Base-by-base conservation (phyloP, 208 protist genomes). In the Acanthamoeba lenticulata region DNA sequence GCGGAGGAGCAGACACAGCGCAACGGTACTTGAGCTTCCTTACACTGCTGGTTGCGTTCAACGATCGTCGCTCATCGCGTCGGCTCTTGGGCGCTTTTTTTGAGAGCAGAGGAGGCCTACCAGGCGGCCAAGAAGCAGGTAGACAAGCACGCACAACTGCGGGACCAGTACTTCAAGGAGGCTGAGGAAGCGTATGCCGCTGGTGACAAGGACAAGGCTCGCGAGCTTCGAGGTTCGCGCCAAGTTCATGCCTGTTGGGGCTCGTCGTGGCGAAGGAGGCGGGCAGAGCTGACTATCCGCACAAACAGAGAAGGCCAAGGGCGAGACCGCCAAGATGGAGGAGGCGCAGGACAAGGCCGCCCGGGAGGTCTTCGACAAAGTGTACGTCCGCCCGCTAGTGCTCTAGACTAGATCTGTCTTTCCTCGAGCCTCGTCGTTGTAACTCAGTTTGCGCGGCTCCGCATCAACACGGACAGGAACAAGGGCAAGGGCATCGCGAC, bases 81-180 rank as follows among this genome's bases (percentile, higher is more conserved):
- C n/a, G 52, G 52, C 52, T 52, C 45, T 69, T 69, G 6, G 6
- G 4, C 21, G 5, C 13, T 27, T 69, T 27, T 69, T n/a, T n/a
- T n/a, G n/a, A 45, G 2, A 34, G 27, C 83, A 90, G 83, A 90
- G 47, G 57, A 69, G 57, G 52, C 57, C 42, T 90, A 90, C 55
- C 57, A 62, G 36, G 57, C n/a, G 21, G 83, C 52, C 83, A 90
- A 90, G 52, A 90, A 90, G 57, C n/a, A 62, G 1, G 83, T 90
- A 7, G 83, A 90, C 34, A 69, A 90, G 83, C 83, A 90, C 34
- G 83, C 83, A 2, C 47, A 90, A 36, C 83, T 72, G 52, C 65
- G 83, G 57, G 83, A 90, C 36, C 65, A 90, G 83, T 90, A 90
- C 83, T 69, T 52, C 83, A 90, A 90, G 52, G 83, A 90, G 34